A percentile compares a stretch with the other conserved stretches of the same genome.
These are phyloP conservation scores for Verticillium zaregamsianum DNA, from an alignment of 2,329 filamentous ascomycete species.

Conservation along the genomic window DNA sequence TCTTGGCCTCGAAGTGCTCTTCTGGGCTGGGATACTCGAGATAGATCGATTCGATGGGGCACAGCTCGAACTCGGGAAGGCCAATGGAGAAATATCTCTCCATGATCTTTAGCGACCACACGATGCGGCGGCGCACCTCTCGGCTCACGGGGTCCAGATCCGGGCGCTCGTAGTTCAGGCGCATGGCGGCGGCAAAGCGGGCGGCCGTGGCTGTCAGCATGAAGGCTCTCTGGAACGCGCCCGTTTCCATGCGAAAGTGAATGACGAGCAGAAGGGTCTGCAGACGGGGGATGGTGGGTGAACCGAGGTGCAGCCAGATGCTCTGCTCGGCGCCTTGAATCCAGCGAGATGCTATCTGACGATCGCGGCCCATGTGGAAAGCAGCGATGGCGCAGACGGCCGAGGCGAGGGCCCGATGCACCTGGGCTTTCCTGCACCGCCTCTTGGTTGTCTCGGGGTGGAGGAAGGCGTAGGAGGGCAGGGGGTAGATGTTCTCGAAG, in stretches of 20 bases:
- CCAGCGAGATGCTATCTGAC: slow-evolving; percentile 20
- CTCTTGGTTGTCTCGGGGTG: slow-evolving; percentile 26
- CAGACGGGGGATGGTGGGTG: slow-evolving; percentile 19
- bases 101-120: slow-evolving; percentile 35
- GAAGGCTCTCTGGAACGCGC: slow-evolving; percentile 37
- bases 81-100: slow-evolving; percentile 37
- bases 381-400: slow-evolving; percentile 27
- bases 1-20: slow-evolving; percentile 28
- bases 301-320: slow-evolving; percentile 25
- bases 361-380: slow-evolving; percentile 20
- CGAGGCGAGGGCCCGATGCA: slow-evolving; percentile 24
- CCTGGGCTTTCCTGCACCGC: slow-evolving; percentile 22
- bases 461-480: slow-evolving; percentile 28
- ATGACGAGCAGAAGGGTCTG: slow-evolving; percentile 41
- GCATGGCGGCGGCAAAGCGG: slow-evolving; percentile 30
- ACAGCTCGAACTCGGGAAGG: slow-evolving; percentile 35
- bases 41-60: slow-evolving; percentile 31
- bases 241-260: slow-evolving; percentile 39
- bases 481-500: slow-evolving; percentile 19
- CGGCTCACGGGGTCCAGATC: slow-evolving; percentile 27
- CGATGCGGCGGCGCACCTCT: slow-evolving; percentile 32
- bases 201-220: slow-evolving; percentile 30
- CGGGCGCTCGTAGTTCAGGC: slow-evolving; percentile 33
- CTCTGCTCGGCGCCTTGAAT: slow-evolving; percentile 24
- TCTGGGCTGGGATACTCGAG: slow-evolving; percentile 38